phyloP scores from a whole-genome alignment of 2,329 filamentous ascomycete species.

The Ascochyta pisi region DNA sequence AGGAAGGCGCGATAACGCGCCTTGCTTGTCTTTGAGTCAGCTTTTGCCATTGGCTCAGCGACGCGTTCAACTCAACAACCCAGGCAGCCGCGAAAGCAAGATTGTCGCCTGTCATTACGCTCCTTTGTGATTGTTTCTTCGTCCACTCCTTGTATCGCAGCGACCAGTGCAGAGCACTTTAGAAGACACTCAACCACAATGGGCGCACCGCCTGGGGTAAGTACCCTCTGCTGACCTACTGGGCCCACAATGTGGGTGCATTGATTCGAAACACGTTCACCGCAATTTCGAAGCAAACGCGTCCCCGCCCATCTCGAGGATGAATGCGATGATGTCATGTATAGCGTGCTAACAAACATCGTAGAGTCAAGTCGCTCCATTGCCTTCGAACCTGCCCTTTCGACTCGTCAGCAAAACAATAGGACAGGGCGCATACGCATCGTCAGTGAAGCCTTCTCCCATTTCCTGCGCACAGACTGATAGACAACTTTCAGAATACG shows the following conservation, averaged over 20 bases:
- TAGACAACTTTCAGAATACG: constrained; percentile 68
- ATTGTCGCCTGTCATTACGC: background rate
- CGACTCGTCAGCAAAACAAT: constrained; percentile 96
- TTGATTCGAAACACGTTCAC: constrained; percentile 4
- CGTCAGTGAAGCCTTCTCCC: constrained; percentile 62
- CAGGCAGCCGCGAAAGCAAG: constrained; percentile 14
- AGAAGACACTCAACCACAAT: constrained; percentile 4
- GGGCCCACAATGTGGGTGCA: constrained; percentile 13
- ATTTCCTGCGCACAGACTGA: background rate
- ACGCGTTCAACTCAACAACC: constrained; percentile 1
- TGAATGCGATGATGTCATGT: constrained; percentile 2
- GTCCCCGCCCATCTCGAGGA: background rate
- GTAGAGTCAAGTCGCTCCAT: constrained; percentile 88
- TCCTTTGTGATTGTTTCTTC: background rate
- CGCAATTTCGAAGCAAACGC: background rate
- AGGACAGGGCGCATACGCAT: constrained; percentile 95
- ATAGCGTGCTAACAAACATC: background rate
- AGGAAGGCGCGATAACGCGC: constrained; percentile 2
- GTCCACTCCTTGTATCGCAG: background rate
- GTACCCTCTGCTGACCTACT: constrained; percentile 16
- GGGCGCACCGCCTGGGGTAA: constrained; percentile 36
- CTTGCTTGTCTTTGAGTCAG: constrained; percentile 9
- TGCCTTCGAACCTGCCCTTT: constrained; percentile 87
- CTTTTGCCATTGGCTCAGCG: constrained; percentile 9
- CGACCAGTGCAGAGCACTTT: background rate